Base-by-base conservation (phyloP, 257 asterid species). In the Solanum bulbocastanum region DNA sequence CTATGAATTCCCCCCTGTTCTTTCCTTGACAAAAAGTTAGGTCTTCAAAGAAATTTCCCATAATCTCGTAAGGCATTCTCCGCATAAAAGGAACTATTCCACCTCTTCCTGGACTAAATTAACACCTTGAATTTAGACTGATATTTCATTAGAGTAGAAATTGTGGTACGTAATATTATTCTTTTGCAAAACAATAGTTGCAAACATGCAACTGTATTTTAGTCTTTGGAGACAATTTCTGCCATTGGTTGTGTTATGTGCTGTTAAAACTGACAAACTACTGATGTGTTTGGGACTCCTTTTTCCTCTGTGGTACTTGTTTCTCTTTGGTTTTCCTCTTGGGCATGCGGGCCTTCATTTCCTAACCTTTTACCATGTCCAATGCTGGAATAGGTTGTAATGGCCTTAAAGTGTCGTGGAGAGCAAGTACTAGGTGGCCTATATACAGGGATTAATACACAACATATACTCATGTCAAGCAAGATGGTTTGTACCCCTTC, bases 371-470 rank as follows among this genome's bases (percentile, higher is more conserved):
- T 83, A 52, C 22, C 65, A 62, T 84, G 84, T 69, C 87, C 37
- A 65, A 78, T 88, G 4, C 71, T 49, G 86, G 83, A 89, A 74
- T 89, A 95, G 99, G 99, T 97, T 90, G 98, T 96, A 86, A 94
- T 97, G 99, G 95, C 98, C 88, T 14, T 97, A n/a, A 97, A 94
- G 91, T 97, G 99, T 89, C 98, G 98, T 23, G 99, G 99, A 74
- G 96, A 90, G 87, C 98, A 97, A 88, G 90, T 90, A 56, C 49
- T 96, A 69, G 92, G 90, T 88, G 98, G 99, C 76, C 98, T 97
- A 73, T 91, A 93, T 89, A 97, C 98, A 56, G 99, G 99, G 89
- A 94, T 96, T 87, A 94, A 92, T 89, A 93, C 97, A n/a, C 88
- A 91, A 79, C 97, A 97, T 89, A 97, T 97, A 88, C 23, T 90